Evolutionary conservation across 179 eudicot genomes (phyloP).

Genomic region (Amaranthus tricolor): DNA sequence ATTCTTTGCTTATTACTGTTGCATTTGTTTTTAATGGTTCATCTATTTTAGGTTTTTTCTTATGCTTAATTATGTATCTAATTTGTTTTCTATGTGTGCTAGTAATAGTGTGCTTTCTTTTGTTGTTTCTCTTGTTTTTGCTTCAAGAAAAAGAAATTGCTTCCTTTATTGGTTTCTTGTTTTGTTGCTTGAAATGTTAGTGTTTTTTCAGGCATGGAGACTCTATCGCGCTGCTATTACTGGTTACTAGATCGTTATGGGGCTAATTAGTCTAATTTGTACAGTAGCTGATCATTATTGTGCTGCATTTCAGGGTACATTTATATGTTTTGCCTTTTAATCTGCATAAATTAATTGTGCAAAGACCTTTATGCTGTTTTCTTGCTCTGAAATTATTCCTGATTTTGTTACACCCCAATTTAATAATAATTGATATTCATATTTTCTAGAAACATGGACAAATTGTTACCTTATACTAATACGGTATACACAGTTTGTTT

Average conservation of each 20-base stretch:
- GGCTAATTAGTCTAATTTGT: not conserved
- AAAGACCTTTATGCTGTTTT: not conserved
- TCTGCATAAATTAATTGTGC: not conserved
- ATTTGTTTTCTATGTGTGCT: not conserved
- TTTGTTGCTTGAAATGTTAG: not conserved
- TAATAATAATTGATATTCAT: not conserved
- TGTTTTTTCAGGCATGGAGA: not conserved
- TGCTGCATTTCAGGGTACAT: not conserved
- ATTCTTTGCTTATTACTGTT: not conserved
- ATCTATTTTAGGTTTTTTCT: conserved; percentile 5
- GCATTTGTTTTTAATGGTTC: not conserved
- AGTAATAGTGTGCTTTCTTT: not conserved
- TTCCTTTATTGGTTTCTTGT: not conserved
- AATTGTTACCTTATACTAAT: no score
- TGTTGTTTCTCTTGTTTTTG: not conserved
- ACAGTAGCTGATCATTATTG: not conserved
- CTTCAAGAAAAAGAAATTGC: not conserved
- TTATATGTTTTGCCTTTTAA: not conserved
- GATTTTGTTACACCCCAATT: not conserved
- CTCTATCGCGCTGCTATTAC: not conserved
- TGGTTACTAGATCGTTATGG: not conserved
- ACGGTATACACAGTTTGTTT: no score
- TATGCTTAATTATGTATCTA: not conserved
- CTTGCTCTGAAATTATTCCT: not conserved
- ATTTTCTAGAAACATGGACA: no score